phyloP scores from a whole-genome alignment of 257 asterid genomes.

The Scutellaria baicalensis region DNA sequence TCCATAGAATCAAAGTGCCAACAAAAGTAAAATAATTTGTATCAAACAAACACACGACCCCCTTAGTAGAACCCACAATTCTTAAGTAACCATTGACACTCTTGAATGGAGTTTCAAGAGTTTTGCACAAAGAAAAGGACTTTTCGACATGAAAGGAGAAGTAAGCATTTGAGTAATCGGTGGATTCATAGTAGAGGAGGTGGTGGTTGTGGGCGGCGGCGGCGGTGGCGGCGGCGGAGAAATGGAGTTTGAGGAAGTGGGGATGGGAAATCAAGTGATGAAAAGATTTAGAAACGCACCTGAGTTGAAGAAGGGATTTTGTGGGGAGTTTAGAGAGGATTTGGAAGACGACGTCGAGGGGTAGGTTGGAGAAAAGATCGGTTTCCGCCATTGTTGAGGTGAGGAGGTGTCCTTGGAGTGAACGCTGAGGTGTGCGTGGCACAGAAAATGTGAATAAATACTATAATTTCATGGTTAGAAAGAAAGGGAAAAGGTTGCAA shows the following conservation, averaged over 20 bases:
- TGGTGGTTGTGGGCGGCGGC: slow-evolving; percentile 12
- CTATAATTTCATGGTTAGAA: not conserved
- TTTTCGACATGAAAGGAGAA: slow-evolving; percentile 20
- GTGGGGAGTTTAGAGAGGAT: slow-evolving; percentile 27
- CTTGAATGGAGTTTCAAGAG: slow-evolving; percentile 25
- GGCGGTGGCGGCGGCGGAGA: slow-evolving; percentile 12
- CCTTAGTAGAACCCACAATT: slow-evolving; percentile 31
- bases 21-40: slow-evolving; percentile 25
- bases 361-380: slow-evolving; percentile 16
- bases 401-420: not conserved
- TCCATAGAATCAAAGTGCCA: slow-evolving; percentile 34
- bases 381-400: slow-evolving; percentile 3
- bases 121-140: not conserved
- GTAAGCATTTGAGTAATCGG: slow-evolving; percentile 24
- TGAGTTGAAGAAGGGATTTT: slow-evolving; percentile 20
- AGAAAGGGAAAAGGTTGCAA: not conserved
- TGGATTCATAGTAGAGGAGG: slow-evolving; percentile 39
- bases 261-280: slow-evolving; percentile 25
- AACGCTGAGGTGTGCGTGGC: not conserved
- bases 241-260: slow-evolving; percentile 31
- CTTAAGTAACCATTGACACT: slow-evolving; percentile 34
- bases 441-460: not conserved
- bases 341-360: slow-evolving; percentile 30
- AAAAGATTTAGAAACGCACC: slow-evolving; percentile 27
- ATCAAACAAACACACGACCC: slow-evolving; percentile 29